Percentiles rank a stretch among this genome's conserved stretches.
These are phyloP conservation scores for Neodidymelliopsis sp. DNA, from an alignment of 2,329 filamentous ascomycete species.

Conservation along the genomic window DNA sequence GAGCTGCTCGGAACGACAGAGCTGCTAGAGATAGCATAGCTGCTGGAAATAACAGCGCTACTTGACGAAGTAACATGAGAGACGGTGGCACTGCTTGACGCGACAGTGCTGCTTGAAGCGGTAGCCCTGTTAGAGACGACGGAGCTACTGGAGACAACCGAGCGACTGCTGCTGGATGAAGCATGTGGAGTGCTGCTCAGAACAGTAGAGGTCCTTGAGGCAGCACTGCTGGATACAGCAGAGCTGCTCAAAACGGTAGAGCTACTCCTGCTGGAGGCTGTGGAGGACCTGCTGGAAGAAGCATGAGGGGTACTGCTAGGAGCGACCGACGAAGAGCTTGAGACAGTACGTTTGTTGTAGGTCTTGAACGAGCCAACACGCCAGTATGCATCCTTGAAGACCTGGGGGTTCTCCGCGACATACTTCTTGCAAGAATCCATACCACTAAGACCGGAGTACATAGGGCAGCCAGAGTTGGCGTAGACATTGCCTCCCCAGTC, in stretches of 20 bases:
- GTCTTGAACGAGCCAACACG: constrained; percentile 57
- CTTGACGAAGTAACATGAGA: too few species aligned
- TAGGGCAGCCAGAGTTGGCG: constrained; percentile 63
- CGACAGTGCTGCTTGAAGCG: too few species aligned
- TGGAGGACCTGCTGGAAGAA: constrained; percentile 18
- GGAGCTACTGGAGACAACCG: too few species aligned
- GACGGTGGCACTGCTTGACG: too few species aligned
- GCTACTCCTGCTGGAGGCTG: too few species aligned
- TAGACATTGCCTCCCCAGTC: constrained; percentile 81
- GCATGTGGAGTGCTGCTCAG: constrained; percentile 3
- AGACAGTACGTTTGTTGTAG: constrained; percentile 20
- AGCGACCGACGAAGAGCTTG: constrained; percentile 25
- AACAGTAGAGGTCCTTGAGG: background rate
- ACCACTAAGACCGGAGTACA: constrained; percentile 9
- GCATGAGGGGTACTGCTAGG: constrained; percentile 13
- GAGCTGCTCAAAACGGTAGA: constrained; percentile 6
- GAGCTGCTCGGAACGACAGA: constrained; percentile 4
- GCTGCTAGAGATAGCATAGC: too few species aligned
- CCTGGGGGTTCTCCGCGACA: constrained; percentile 72
- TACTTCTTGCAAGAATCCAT: constrained; percentile 68
- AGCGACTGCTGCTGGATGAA: too few species aligned
- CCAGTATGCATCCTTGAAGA: constrained; percentile 78
- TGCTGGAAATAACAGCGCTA: too few species aligned
- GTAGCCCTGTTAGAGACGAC: background rate
- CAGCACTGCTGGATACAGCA: background rate